Percentiles rank a stretch among this genome's conserved stretches.
phyloP scores from a whole-genome alignment of 2,329 filamentous ascomycete genomes.

The Chalara sp. region DNA sequence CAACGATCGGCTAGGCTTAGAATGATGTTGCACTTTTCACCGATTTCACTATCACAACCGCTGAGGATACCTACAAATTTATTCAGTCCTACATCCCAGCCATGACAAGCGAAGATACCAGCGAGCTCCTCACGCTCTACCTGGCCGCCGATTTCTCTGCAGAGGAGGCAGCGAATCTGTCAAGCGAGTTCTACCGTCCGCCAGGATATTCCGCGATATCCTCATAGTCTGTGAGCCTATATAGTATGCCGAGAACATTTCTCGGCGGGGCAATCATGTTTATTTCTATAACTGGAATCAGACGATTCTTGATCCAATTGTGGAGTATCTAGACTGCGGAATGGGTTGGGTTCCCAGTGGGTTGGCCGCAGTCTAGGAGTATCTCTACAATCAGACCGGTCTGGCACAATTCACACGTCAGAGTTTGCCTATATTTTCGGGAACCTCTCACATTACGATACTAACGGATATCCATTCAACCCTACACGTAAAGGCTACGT shows the following conservation, averaged over 20 bases:
- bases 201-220: slow-evolving; percentile 44
- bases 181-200: slow-evolving; percentile 43
- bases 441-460: slow-evolving; percentile 31
- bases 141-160: slow-evolving; percentile 39
- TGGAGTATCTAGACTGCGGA: no score
- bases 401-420: slow-evolving; percentile 44
- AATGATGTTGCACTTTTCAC: slow-evolving; percentile 38
- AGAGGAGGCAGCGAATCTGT: slow-evolving; percentile 31
- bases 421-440: slow-evolving; percentile 48
- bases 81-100: slow-evolving; percentile 33
- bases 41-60: slow-evolving; percentile 31
- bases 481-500: slow-evolving; percentile 30
- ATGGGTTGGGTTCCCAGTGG: no score
- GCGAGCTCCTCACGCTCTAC: slow-evolving; percentile 41
- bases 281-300: slow-evolving; percentile 48
- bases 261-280: slow-evolving; percentile 20
- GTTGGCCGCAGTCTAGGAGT: no score
- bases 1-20: slow-evolving; percentile 38
- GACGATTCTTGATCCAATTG: slow-evolving; percentile 36
- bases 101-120: slow-evolving; percentile 29
- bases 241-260: slow-evolving; percentile 33
- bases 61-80: slow-evolving; percentile 33
- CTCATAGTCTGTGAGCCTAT: slow-evolving; percentile 42
- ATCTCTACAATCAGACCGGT: slow-evolving; percentile 9
- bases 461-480: neutral